Evolutionary conservation across 176 grass and related monocot species (phyloP).

Genomic region (Phragmites australis): DNA sequence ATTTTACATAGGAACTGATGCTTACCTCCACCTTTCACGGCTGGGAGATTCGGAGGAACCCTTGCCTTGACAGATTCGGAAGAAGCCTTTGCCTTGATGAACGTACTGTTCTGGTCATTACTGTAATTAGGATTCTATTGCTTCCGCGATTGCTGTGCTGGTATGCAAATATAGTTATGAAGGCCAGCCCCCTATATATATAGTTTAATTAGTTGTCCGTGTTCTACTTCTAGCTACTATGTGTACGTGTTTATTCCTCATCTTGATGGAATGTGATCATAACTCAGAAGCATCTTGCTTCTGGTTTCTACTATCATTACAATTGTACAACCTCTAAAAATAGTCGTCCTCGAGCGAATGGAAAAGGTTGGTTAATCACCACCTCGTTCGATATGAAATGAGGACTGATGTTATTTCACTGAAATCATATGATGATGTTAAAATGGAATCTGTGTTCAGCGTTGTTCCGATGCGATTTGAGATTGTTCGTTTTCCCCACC

Average conservation of each 20-base stretch:
- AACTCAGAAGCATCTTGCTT: not conserved
- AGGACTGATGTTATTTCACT: not conserved
- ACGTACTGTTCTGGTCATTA: constrained; percentile 19
- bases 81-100: constrained; percentile 27
- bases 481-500: not conserved
- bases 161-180: constrained; percentile 45
- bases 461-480: not conserved
- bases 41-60: constrained; percentile 95
- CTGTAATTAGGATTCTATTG: constrained; percentile 41
- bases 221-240: constrained; percentile 18
- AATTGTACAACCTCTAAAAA: not conserved
- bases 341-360: not conserved
- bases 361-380: not conserved
- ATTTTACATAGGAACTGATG: constrained; percentile 76
- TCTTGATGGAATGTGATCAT: not conserved
- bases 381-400: not conserved
- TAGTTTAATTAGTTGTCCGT: constrained; percentile 11
- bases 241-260: not conserved
- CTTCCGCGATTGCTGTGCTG: constrained; percentile 30
- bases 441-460: not conserved
- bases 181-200: constrained; percentile 35
- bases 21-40: constrained; percentile 91
- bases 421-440: not conserved
- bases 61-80: constrained; percentile 51
- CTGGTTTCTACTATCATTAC: not conserved